Evolutionary conservation across 2,329 filamentous ascomycete species (phyloP), one percentile per base, ranked within the genome.

Genomic region (Phyllosticta paracitricarpa): DNA sequence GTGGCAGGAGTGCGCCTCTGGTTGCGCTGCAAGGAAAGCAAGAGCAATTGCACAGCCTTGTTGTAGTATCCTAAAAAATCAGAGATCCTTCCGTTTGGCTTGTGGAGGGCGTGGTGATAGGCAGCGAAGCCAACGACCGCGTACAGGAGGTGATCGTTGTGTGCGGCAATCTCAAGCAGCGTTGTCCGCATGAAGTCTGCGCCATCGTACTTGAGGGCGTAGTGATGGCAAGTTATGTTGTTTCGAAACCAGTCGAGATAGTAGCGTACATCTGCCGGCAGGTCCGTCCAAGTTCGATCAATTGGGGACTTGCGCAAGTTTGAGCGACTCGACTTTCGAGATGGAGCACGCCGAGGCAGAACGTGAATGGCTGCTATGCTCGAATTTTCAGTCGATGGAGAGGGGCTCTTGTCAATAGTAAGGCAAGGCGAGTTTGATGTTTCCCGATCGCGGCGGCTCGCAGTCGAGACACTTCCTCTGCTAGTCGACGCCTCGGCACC

Each of bases 21-120:
- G 62, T 85, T 86, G 59, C 82, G 85, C 64, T 85, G 84, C 19
- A 97, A 77, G 4, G 85, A 87, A 35, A 81, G 80, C 8, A 95
- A 80, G 19, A 99, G 81, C 26, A 91, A 77, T 1, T 83, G 87
- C 28, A 99, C 88, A 9, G 93, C 92, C 70, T 85, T 88, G 73
- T 96, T 92, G 77, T 97, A 97, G 69, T 95, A 96, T 62, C 86
- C 84, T 28, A 97, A 79, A 67, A 97, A 97, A 58, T 88, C 86
- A 63, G 88, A 82, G 26, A 97, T 85, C 65, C 86, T 86, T 24
- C 89, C 89, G 56, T 86, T 78, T 0, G 87, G 84, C 56, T 87
- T 84, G 51, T 82, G 81, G 56, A 97, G 73, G 1, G 89, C 89
- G 66, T 88, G 82, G 66, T 96, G 91, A 69, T 97, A 97, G 0